Evolutionary conservation across 805 yeast species (phyloP), one percentile per base, ranked within the genome.

Genomic region (Wickerhamomyces sydowiorum): DNA sequence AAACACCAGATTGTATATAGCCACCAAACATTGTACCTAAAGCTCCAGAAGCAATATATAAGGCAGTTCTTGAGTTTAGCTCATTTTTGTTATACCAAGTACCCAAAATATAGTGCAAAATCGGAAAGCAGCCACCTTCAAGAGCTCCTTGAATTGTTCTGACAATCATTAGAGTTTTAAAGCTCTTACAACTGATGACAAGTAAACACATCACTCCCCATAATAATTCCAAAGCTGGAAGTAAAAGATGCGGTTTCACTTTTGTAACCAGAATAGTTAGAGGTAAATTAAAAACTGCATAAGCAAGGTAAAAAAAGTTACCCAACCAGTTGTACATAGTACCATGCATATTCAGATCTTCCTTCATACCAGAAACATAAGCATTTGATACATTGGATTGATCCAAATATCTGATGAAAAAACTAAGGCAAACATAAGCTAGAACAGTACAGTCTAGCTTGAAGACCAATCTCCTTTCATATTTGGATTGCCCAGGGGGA

Each of bases 381-480:
- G 86, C 86, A 51, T 80, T 77, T 47, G 70, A 71, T 40, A 81
- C 54, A 57, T 81, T 81, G 24, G 76, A 65, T 40, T 70, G 73
- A 51, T 81, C 86, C 42, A 81, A 60, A 58, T 80, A 80, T 2
- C 76, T 78, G 43, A 77, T 59, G 57, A 78, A 74, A 20, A 31
- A 31, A 20, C 22, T 31, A 12, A 31, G 21, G 12, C 34, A 31
- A 1, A 81, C 67, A 48, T 76, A 76, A 38, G 70, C 65, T 5
- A 78, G 65, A 38, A 80, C 54, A 33, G 75, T 55, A 17, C 75
- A 48, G 49, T 78, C 85, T 22, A 78, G 53, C 50, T 78, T 78
- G 40, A 64, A 41, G 22, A 75, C 49, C 36, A 74, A 57, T 40
- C 61, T 61, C 42, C 68, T 68, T 38, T 62, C 66, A 1, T 60